phyloP scores from a whole-genome alignment of 345 rosid genomes.

The Trapa incisa region DNA sequence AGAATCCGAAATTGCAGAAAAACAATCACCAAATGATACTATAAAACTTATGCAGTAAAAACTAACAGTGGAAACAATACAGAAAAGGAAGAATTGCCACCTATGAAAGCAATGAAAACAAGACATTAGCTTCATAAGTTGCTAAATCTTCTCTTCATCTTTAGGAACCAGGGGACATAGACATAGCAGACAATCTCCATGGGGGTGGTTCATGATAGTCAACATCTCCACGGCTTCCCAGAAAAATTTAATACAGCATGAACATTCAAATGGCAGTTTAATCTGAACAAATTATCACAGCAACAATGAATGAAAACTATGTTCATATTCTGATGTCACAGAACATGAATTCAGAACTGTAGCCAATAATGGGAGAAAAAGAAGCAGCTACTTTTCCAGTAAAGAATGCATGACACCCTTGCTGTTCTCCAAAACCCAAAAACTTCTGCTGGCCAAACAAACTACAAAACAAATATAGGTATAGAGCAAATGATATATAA shows the following conservation, averaged over 20 bases:
- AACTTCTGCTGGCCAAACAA: background rate
- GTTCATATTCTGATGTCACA: too few relatives aligned
- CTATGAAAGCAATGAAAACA: constrained; percentile 92
- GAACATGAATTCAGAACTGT: too few relatives aligned
- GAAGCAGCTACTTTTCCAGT: too few relatives aligned
- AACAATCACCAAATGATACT: background rate
- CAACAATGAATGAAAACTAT: background rate
- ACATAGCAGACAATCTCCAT: constrained; percentile 80
- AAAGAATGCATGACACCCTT: too few relatives aligned
- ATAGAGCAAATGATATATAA: background rate
- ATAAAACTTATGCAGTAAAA: constrained; percentile 1
- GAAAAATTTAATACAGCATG: background rate
- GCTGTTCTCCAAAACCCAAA: too few relatives aligned
- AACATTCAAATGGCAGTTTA: background rate
- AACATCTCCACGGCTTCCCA: constrained; percentile 86
- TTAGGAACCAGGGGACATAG: constrained; percentile 52
- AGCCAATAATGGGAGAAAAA: too few relatives aligned
- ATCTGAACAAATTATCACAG: background rate
- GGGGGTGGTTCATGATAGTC: constrained; percentile 76
- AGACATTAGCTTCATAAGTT: constrained; percentile 98
- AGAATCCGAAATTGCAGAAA: constrained; percentile 2
- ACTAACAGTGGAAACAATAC: background rate
- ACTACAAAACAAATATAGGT: background rate
- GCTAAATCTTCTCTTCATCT: constrained; percentile 30
- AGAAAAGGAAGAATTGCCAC: constrained; percentile 16